These are phyloP conservation scores for Aspergillus ruber DNA, from an alignment of 2,329 filamentous ascomycete genomes.

Conservation along the genomic window DNA sequence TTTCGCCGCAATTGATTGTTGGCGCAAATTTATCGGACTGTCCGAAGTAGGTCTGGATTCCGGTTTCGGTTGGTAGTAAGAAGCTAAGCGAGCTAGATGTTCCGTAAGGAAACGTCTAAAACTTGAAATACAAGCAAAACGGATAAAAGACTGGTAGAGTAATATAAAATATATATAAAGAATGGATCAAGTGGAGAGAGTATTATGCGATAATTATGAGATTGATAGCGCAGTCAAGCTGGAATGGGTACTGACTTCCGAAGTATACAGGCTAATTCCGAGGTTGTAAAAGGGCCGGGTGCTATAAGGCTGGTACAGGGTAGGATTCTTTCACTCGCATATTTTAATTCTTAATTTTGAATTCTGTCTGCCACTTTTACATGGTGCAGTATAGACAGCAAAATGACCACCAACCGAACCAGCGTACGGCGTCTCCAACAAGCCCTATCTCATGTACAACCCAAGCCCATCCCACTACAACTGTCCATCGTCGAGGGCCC, in stretches of 20 bases:
- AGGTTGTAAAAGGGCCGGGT: neutral
- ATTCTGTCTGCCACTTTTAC: neutral
- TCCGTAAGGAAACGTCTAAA: neutral
- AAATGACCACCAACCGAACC: constrained; percentile 16
- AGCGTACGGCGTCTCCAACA: constrained; percentile 25
- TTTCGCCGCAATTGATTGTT: too few species aligned
- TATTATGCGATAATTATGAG: neutral
- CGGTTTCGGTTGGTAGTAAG: neutral
- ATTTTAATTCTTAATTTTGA: neutral
- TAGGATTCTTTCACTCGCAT: neutral
- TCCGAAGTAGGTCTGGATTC: neutral
- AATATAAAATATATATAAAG: neutral
- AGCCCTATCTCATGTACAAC: constrained; percentile 23
- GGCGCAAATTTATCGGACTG: neutral
- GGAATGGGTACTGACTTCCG: neutral
- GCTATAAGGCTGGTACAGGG: neutral
- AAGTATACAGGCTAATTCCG: neutral
- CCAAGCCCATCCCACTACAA: constrained; percentile 9
- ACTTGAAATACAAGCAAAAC: neutral
- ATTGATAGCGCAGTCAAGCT: neutral
- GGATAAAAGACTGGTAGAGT: neutral
- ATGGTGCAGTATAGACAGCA: neutral
- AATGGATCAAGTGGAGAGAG: neutral
- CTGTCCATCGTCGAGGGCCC: constrained; percentile 61
- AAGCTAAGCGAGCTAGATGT: neutral